Evolutionary conservation across 2,329 filamentous ascomycete species (phyloP).

Genomic region (Grosmannia huntii): DNA sequence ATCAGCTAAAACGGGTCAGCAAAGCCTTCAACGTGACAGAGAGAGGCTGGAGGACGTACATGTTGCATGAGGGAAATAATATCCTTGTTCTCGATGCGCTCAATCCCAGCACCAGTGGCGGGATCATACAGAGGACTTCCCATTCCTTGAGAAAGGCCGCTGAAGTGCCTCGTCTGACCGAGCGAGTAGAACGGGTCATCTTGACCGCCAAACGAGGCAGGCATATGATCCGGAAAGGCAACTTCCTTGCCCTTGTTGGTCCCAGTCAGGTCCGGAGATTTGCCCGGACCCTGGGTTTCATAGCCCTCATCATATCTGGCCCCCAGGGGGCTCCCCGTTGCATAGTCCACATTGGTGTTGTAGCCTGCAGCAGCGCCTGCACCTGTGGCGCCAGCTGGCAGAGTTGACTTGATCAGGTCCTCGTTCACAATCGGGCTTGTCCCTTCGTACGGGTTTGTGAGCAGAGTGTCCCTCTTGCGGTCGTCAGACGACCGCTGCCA

Average conservation of each 20-base stretch:
- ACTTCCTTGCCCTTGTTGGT: constrained; percentile 41
- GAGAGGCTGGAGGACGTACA: constrained; percentile 30
- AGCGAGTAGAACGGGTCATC: constrained; percentile 56
- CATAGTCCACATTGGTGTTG: constrained; percentile 21
- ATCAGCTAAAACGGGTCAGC: constrained; percentile 48
- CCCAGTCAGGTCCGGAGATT: constrained; percentile 37
- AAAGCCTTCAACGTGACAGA: not conserved
- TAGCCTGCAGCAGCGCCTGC: constrained; percentile 20
- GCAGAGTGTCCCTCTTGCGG: constrained; percentile 50
- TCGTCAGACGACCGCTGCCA: constrained; percentile 51
- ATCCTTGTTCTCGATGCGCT: constrained; percentile 89
- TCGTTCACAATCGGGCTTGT: constrained; percentile 47
- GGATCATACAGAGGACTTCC: constrained; percentile 81
- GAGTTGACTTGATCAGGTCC: constrained; percentile 24
- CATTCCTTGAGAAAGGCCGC: constrained; percentile 87
- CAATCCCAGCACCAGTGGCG: constrained; percentile 74
- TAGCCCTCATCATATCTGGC: constrained; percentile 76
- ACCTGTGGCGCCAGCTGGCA: constrained; percentile 14
- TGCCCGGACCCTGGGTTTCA: constrained; percentile 58
- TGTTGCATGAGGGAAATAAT: constrained; percentile 98
- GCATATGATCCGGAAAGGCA: constrained; percentile 36
- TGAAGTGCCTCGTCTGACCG: constrained; percentile 55
- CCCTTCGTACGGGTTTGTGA: constrained; percentile 56
- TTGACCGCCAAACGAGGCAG: constrained; percentile 17
- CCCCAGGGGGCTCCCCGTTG: constrained; percentile 43